Conservation (phyloP, 345 rosid species). For the Tarenaya hassleriana region DNA sequence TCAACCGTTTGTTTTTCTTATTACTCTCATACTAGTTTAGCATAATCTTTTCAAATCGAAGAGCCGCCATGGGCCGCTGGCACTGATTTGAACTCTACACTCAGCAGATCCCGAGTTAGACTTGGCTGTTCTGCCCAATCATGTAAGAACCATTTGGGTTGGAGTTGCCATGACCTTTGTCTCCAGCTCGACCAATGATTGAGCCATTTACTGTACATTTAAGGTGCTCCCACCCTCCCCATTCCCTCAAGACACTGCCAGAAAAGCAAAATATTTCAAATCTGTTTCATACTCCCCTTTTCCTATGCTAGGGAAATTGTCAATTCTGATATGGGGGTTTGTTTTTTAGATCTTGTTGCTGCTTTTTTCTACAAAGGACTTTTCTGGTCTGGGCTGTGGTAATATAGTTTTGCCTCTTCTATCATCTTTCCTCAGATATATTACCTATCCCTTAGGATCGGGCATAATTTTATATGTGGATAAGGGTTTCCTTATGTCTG, state of each 20-base stretch:
- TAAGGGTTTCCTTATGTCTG: conserved; percentile 8
- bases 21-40: not conserved
- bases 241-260: no score
- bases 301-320: no score
- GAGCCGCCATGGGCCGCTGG: no score
- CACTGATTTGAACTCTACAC: no score
- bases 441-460: not conserved
- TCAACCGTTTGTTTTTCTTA: not conserved
- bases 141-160: no score
- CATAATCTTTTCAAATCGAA: not conserved
- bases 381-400: not conserved
- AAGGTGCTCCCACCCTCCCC: no score
- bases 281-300: conserved; percentile 6
- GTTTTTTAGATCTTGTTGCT: not conserved
- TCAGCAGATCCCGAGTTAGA: no score
- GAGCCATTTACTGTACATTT: no score
- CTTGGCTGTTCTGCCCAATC: no score
- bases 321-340: no score
- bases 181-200: no score
- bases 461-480: not conserved
- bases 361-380: conserved; percentile 2
- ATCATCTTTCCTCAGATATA: not conserved
- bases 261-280: not conserved
- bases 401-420: not conserved
- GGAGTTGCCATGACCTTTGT: no score